Conservation (phyloP, 768 basidiomycete species). For the Sistotremastrum suecicum region DNA sequence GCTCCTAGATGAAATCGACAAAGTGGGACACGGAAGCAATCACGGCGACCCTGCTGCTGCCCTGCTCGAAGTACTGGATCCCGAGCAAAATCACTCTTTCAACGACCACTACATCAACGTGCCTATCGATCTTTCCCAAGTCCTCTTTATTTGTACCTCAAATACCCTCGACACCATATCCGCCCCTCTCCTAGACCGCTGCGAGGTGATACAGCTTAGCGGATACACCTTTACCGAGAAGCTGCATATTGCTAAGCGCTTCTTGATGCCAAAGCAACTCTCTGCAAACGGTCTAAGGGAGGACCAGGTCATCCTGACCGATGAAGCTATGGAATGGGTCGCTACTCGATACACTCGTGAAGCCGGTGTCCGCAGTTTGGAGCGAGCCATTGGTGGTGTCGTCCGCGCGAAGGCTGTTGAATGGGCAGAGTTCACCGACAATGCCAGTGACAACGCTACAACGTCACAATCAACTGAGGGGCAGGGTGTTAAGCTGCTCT, state of each 20-base stretch:
- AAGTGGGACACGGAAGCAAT: conserved; percentile 74
- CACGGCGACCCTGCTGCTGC: conserved; percentile 91
- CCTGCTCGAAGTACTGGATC: conserved; percentile 82
- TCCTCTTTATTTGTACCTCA: conserved; percentile 87
- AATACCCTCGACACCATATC: conserved; percentile 85
- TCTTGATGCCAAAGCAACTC: conserved; percentile 83
- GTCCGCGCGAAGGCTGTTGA: conserved; percentile 88
- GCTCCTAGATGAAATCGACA: conserved; percentile 86
- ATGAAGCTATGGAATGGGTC: conserved; percentile 56
- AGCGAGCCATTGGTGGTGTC: conserved; percentile 77
- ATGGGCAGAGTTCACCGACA: conserved; percentile 53
- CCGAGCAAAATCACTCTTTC: conserved; percentile 81
- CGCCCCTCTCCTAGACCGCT: conserved; percentile 76
- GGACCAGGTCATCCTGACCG: conserved; percentile 47
- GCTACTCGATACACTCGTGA: conserved; percentile 78
- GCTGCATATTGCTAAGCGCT: conserved; percentile 73
- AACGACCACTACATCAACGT: conserved; percentile 89
- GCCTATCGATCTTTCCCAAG: conserved; percentile 75
- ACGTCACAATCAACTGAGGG: neutral
- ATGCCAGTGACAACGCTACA: conserved; percentile 16
- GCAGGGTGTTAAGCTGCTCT: too few species aligned
- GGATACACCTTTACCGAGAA: conserved; percentile 89
- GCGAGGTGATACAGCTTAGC: conserved; percentile 67
- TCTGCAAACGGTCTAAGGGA: conserved; percentile 57
- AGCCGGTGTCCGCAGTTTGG: conserved; percentile 84